phyloP scores from a whole-genome alignment of 1,284 basidiomycete species.

The Trichosporon sp. region DNA sequence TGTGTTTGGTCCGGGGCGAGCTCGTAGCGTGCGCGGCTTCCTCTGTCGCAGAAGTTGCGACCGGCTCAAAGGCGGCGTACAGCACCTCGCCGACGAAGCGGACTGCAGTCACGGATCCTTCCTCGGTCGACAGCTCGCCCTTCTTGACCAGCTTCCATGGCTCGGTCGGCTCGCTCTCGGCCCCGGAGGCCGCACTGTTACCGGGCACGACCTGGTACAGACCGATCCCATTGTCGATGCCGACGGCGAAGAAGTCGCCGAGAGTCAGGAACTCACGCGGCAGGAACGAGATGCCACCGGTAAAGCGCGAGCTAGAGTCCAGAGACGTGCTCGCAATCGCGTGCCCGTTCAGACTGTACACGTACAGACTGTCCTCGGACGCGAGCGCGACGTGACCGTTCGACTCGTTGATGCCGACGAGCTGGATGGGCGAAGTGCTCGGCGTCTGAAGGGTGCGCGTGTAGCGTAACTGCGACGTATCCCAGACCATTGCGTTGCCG shows the following conservation, averaged over 20 bases:
- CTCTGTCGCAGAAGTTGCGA: neutral
- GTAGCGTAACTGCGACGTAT: constrained; percentile 79
- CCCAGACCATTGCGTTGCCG: constrained; percentile 85
- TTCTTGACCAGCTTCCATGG: constrained; percentile 52
- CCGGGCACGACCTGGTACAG: constrained; percentile 46
- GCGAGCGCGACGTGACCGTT: constrained; percentile 63
- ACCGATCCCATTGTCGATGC: constrained; percentile 43
- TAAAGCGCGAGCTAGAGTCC: constrained; percentile 39
- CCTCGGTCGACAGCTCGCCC: constrained; percentile 35
- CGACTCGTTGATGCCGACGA: constrained; percentile 79
- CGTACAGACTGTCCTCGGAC: constrained; percentile 45
- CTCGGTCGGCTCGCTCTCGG: constrained; percentile 42
- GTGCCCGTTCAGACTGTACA: constrained; percentile 56
- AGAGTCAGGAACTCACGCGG: constrained; percentile 50
- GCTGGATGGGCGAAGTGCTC: constrained; percentile 64
- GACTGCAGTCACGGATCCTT: constrained; percentile 38
- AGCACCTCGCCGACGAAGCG: constrained; percentile 55
- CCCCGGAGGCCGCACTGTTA: neutral
- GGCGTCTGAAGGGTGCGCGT: constrained; percentile 72
- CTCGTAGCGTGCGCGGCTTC: constrained; percentile 1
- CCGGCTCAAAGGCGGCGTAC: constrained; percentile 49
- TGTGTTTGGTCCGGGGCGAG: neutral
- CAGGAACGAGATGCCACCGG: constrained; percentile 53
- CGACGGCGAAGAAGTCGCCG: constrained; percentile 50
- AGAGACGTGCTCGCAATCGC: constrained; percentile 48